Evolutionary conservation across 1,139 yeast genomes (phyloP).

Genomic region (Nakaseomyces delphensis): DNA sequence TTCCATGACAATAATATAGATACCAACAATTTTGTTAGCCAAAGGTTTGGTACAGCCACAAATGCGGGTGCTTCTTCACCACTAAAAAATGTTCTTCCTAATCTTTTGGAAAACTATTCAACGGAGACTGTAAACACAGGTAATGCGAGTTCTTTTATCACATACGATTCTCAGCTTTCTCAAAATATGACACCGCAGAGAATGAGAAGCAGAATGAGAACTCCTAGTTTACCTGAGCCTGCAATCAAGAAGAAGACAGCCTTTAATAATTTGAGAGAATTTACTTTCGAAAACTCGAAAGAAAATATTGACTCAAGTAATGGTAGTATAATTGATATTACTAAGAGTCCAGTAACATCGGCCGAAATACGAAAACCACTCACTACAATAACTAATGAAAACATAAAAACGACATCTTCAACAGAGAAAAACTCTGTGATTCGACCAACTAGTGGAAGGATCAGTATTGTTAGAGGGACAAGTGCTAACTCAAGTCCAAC

Average conservation of each 20-base stretch:
- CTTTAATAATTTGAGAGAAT: constrained; percentile 16
- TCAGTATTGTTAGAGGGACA: constrained; percentile 22
- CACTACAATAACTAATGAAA: background rate
- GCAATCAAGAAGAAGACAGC: constrained; percentile 13
- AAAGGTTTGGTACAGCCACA: background rate
- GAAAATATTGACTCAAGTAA: constrained; percentile 1
- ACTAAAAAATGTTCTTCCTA: constrained; percentile 14
- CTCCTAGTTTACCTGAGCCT: background rate
- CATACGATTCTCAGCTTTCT: constrained; percentile 16
- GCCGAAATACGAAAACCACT: background rate
- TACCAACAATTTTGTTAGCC: background rate
- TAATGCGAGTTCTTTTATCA: constrained; percentile 13
- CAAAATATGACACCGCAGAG: background rate
- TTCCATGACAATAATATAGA: constrained; percentile 17
- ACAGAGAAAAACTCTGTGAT: constrained; percentile 12
- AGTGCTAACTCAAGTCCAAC: constrained; percentile 9
- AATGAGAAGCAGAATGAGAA: background rate
- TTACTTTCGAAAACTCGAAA: constrained; percentile 16
- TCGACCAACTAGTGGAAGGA: constrained; percentile 30
- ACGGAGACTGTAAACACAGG: constrained; percentile 7
- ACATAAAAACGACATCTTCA: background rate
- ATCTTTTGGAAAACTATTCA: constrained; percentile 8
- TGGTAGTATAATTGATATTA: background rate
- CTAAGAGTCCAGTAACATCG: background rate
- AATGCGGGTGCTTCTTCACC: constrained; percentile 8